phyloP scores from a whole-genome alignment of 331 rosid genomes.

The Stylosanthes scabra region DNA sequence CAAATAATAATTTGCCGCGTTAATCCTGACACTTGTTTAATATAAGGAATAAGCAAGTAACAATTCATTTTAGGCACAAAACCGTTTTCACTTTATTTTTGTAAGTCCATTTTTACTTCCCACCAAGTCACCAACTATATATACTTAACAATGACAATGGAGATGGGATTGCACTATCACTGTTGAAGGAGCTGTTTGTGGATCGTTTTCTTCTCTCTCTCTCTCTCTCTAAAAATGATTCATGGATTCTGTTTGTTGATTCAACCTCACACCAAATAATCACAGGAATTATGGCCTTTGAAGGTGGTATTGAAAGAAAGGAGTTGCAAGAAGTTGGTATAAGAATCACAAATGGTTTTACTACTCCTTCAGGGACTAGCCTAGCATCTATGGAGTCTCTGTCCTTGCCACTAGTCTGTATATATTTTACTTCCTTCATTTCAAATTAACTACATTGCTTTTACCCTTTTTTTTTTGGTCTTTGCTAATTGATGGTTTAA shows the following conservation, averaged over 20 bases:
- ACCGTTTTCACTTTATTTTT: slow-evolving; percentile 48
- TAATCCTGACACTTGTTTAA: too few relatives aligned
- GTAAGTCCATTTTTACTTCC: slow-evolving; percentile 1
- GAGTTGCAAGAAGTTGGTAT: slow-evolving; percentile 44
- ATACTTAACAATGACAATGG: too few relatives aligned
- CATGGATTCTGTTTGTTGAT: slow-evolving; percentile 5
- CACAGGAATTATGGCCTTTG: slow-evolving; percentile 52
- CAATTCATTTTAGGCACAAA: slow-evolving; percentile 51
- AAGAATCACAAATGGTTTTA: slow-evolving; percentile 46
- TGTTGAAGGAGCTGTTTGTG: slow-evolving; percentile 44
- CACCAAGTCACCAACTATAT: too few relatives aligned
- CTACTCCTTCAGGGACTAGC: slow-evolving; percentile 55
- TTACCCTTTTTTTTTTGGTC: too few relatives aligned
- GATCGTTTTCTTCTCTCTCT: slow-evolving; percentile 59
- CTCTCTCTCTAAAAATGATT: slow-evolving; percentile 26
- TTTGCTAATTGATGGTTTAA: slow-evolving; percentile 15
- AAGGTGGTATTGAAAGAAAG: slow-evolving; percentile 35
- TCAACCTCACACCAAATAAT: slow-evolving; percentile 22
- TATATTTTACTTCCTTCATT: slow-evolving; percentile 14
- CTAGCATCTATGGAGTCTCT: slow-evolving; percentile 88
- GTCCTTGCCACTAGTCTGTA: slow-evolving; percentile 73
- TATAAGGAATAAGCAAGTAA: slow-evolving; percentile 14
- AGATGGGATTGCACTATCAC: slow-evolving; percentile 60
- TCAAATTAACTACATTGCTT: too few relatives aligned
- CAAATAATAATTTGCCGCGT: too few relatives aligned